These are phyloP conservation scores for Fraxinus quadrangulata DNA, from an alignment of 257 asterid species.

Conservation along the genomic window DNA sequence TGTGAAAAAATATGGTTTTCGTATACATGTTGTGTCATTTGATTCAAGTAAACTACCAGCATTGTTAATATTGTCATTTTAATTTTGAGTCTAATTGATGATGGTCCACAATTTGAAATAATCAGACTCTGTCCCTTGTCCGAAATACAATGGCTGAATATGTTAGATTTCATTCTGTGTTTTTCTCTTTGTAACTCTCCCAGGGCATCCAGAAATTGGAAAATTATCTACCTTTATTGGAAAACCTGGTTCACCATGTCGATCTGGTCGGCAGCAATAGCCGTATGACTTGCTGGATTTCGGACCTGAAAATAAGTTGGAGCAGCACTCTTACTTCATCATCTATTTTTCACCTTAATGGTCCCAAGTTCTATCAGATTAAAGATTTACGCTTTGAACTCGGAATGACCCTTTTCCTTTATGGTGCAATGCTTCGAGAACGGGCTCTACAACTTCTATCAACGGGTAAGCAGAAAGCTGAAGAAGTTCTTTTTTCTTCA, in stretches of 20 bases:
- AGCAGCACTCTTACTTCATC: constrained; percentile 48
- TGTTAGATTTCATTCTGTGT: not conserved
- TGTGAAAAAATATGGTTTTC: not conserved
- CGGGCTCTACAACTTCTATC: constrained; percentile 53
- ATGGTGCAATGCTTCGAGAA: constrained; percentile 56
- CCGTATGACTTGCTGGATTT: constrained; percentile 32
- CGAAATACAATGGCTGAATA: not conserved
- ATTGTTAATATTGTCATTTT: not conserved
- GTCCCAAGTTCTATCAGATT: constrained; percentile 49
- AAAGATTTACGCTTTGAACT: constrained; percentile 48
- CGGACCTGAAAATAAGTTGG: constrained; percentile 61
- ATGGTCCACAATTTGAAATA: not conserved
- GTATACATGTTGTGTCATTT: not conserved
- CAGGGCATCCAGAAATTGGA: constrained; percentile 74
- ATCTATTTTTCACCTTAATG: constrained; percentile 33
- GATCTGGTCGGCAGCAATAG: constrained; percentile 16
- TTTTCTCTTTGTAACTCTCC: constrained; percentile 11
- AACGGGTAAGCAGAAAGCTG: constrained; percentile 36
- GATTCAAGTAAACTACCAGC: not conserved
- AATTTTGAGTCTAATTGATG: not conserved
- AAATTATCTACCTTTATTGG: constrained; percentile 57
- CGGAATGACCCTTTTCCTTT: constrained; percentile 57
- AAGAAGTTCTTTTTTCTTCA: not conserved
- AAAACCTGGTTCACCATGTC: constrained; percentile 48
- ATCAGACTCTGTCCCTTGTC: too few relatives aligned